A percentile compares a stretch with the other conserved stretches of the same genome.
Evolutionary conservation across 2,329 filamentous ascomycete genomes (phyloP).

Genomic region (Talaromyces rugulosus): DNA sequence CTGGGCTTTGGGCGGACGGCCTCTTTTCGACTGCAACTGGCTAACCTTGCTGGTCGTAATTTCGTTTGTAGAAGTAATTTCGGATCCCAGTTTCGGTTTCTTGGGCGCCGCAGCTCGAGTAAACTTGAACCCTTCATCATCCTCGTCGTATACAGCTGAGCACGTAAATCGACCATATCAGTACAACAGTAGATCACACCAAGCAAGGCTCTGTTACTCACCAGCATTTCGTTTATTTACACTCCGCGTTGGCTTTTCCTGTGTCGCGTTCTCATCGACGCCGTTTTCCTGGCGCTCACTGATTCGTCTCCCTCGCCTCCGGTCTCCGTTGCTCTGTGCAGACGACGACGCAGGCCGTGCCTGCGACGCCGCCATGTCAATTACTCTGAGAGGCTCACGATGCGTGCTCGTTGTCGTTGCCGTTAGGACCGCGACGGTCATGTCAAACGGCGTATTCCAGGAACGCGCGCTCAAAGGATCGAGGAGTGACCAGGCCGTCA

Average conservation of each 20-base stretch:
- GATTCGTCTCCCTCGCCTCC: conserved; percentile 19
- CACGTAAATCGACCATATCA: background rate
- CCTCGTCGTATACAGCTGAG: conserved; percentile 59
- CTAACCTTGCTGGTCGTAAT: conserved; percentile 36
- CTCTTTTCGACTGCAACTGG: conserved; percentile 30
- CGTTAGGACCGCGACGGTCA: conserved; percentile 36
- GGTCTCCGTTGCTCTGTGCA: conserved; percentile 9
- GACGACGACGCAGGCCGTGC: conserved; percentile 31
- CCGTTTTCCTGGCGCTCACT: conserved; percentile 31
- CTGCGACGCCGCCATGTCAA: conserved; percentile 36
- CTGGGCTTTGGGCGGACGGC: conserved; percentile 45
- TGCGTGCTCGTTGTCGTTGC: conserved; percentile 29
- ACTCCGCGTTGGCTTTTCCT: conserved; percentile 17
- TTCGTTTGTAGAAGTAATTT: conserved; percentile 26
- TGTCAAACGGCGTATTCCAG: conserved; percentile 17
- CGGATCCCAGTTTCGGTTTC: conserved; percentile 51
- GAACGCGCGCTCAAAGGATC: background rate
- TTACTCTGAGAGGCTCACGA: conserved; percentile 33
- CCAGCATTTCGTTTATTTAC: conserved; percentile 42
- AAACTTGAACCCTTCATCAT: conserved; percentile 74
- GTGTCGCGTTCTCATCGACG: conserved; percentile 18
- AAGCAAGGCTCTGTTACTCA: conserved; percentile 23
- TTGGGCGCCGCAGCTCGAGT: conserved; percentile 65
- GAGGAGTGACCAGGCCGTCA: background rate
- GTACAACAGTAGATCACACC: background rate